Conservation (phyloP, 148 eudicot species). For the Amaranthus hypochondriacus region DNA sequence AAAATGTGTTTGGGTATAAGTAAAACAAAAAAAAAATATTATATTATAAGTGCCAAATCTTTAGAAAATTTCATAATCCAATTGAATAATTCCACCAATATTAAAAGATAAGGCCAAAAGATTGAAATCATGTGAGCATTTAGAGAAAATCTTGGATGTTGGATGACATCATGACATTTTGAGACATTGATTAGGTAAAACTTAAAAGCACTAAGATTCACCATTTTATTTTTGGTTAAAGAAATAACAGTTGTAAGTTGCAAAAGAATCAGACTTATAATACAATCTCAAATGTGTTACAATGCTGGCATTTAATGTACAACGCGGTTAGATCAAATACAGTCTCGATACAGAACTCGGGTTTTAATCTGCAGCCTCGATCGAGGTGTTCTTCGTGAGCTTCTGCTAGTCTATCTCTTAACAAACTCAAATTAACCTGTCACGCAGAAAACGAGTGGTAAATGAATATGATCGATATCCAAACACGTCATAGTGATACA, state of each 20-base stretch:
- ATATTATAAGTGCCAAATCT: not conserved
- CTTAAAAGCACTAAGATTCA: too few species aligned
- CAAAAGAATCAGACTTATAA: slow-evolving; percentile 25
- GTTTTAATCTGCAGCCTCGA: slow-evolving; percentile 72
- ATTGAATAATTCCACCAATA: not conserved
- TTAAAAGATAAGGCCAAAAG: not conserved
- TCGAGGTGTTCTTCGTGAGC: slow-evolving; percentile 77
- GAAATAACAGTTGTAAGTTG: not conserved
- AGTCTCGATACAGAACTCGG: slow-evolving; percentile 55
- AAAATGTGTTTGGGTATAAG: too few species aligned
- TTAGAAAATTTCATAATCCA: not conserved
- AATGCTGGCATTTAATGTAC: slow-evolving; percentile 64
- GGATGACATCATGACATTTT: not conserved
- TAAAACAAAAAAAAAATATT: not conserved
- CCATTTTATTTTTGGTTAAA: too few species aligned
- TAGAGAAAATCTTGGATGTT: not conserved
- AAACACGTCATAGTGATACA: too few species aligned
- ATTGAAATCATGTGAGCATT: not conserved
- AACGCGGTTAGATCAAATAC: slow-evolving; percentile 65
- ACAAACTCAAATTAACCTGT: slow-evolving; percentile 56
- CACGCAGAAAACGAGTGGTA: not conserved
- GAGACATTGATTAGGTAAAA: too few species aligned
- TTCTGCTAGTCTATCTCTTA: slow-evolving; percentile 66
- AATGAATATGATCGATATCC: not conserved
- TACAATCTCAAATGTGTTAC: slow-evolving; percentile 71